Evolutionary conservation across 2,329 filamentous ascomycete species (phyloP).

Genomic region (Tolypocladium ophioglossoides): DNA sequence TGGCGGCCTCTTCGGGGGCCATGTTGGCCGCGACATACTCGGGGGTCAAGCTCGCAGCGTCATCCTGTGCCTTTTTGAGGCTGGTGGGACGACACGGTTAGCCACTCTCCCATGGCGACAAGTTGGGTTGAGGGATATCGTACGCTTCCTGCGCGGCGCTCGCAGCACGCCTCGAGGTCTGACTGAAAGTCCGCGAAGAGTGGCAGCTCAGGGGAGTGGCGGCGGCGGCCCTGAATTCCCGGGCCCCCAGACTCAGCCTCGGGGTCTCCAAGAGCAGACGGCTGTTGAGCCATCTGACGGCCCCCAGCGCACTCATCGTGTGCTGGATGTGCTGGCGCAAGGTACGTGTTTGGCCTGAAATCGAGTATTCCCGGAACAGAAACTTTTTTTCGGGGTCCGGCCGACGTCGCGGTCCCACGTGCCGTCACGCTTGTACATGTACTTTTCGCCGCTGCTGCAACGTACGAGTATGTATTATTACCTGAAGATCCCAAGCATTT

Average conservation of each 20-base stretch:
- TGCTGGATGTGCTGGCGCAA: conserved; percentile 1
- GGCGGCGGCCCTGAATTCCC: conserved; percentile 16
- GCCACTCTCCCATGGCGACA: background rate
- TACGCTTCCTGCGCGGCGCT: conserved; percentile 32
- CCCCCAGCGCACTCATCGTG: conserved; percentile 28
- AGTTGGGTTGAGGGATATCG: conserved; percentile 4
- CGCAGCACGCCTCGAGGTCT: conserved; percentile 15
- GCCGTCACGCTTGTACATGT: background rate
- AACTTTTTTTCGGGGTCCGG: background rate
- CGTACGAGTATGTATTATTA: no score
- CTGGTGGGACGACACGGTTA: conserved; percentile 12
- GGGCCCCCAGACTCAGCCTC: conserved; percentile 14
- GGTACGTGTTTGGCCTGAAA: background rate
- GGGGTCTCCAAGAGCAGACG: conserved; percentile 21
- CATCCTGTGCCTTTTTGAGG: conserved; percentile 43
- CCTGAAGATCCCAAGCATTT: background rate
- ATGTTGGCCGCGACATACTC: conserved; percentile 67
- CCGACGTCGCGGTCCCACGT: background rate
- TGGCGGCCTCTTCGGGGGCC: conserved; percentile 64
- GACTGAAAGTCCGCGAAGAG: conserved; percentile 21
- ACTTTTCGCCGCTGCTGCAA: no score
- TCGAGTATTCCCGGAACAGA: background rate
- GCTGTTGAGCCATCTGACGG: conserved; percentile 30
- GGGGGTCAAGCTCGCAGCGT: conserved; percentile 39
- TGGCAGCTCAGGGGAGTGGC: conserved; percentile 11